Evolutionary conservation across 108 stramenopile species (phyloP).

Genomic region (Fistulifera solaris): DNA sequence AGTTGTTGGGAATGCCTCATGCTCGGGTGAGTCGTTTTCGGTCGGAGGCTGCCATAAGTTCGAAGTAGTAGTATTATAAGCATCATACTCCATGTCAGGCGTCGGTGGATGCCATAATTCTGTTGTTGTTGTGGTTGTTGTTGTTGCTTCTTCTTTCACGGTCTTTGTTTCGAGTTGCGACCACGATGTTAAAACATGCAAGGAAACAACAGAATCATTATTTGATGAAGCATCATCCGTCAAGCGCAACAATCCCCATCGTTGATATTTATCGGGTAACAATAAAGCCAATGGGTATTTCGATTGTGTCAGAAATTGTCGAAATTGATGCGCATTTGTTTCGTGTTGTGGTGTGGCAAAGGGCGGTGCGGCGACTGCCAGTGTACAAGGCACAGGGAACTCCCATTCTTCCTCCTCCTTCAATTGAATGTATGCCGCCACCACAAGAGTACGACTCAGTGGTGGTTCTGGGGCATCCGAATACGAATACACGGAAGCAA

Average conservation of each 20-base stretch:
- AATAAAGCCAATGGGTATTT: background rate
- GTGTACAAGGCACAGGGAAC: no score
- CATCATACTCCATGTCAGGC: background rate
- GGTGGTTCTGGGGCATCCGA: constrained; percentile 51
- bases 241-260: no score
- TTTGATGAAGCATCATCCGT: no score
- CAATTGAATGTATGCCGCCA: constrained; percentile 1
- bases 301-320: constrained; percentile 33
- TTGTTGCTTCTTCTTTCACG: no score
- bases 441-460: constrained; percentile 28
- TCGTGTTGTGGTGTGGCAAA: constrained; percentile 19
- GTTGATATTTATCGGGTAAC: no score
- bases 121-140: background rate
- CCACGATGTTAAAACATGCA: no score
- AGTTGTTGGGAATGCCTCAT: no score
- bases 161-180: no score
- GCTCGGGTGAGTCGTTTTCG: background rate
- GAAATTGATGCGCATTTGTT: constrained; percentile 46
- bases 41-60: constrained; percentile 4
- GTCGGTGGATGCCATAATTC: constrained; percentile 9
- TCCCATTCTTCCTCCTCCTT: no score
- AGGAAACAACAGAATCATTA: no score
- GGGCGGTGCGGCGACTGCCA: no score
- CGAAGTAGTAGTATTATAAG: background rate
- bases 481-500: constrained; percentile 57